Evolutionary conservation across 1,284 basidiomycete species (phyloP).

Genomic region (Psilocybe mexicana): DNA sequence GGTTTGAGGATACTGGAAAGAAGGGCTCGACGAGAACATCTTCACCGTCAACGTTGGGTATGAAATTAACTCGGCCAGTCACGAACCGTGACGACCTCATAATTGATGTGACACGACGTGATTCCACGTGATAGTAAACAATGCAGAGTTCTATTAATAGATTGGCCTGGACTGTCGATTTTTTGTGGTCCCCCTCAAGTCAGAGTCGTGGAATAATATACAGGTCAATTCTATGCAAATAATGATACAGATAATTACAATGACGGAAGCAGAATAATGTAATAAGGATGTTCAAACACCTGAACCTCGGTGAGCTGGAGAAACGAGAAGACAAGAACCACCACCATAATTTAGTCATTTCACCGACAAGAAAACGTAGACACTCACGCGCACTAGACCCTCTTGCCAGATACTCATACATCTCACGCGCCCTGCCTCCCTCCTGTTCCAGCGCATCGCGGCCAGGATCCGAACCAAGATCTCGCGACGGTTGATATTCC

Average conservation of each 20-base stretch:
- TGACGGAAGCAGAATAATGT: too few relatives aligned
- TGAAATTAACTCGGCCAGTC: not conserved
- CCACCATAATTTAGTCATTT: too few relatives aligned
- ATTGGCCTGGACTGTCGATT: not conserved
- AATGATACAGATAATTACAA: too few relatives aligned
- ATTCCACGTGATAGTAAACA: not conserved
- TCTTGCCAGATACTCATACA: constrained; percentile 14
- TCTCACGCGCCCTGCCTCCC: not conserved
- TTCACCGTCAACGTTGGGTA: not conserved
- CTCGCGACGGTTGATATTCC: not conserved
- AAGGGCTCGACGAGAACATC: constrained; percentile 21
- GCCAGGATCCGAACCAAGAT: not conserved
- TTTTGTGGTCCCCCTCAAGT: not conserved
- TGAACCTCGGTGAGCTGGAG: too few relatives aligned
- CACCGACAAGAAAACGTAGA: too few relatives aligned
- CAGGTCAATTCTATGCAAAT: not conserved
- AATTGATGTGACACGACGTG: not conserved
- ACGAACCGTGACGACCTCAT: not conserved
- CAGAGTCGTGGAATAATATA: not conserved
- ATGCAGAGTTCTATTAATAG: not conserved
- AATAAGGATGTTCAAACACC: too few relatives aligned
- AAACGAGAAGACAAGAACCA: too few relatives aligned
- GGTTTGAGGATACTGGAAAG: constrained; percentile 23
- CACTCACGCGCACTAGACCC: constrained; percentile 8
- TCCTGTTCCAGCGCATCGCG: not conserved